Base-by-base conservation (phyloP, 768 basidiomycete genomes). In the Cystobasidiopsis lactophilus region DNA sequence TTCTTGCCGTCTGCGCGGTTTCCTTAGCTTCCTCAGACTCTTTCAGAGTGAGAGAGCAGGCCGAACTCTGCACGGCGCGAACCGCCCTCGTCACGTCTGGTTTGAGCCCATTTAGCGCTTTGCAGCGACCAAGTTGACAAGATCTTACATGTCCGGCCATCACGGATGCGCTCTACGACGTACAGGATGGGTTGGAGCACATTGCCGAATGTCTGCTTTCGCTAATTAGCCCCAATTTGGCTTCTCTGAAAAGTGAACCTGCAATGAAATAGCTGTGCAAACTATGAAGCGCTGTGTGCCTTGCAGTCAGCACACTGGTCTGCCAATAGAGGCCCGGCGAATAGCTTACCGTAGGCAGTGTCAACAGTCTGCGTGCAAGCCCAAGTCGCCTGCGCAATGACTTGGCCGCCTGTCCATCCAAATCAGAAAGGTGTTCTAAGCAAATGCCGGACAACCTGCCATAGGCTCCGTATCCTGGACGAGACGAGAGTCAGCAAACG, bases 111-210 rank as follows among this genome's bases (percentile, higher is more conserved):
- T n/a, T n/a, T n/a, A n/a, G n/a, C n/a, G n/a, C n/a, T n/a, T 35
- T 7, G 16, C 33, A 16, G 33, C 16, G 33, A 35, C 16, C 33
- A 35, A 16, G 9, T 7, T 16, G 33, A 35, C 33, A 7, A 47
- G 24, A 4, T 60, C 33, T 51, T 40, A 53, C 62, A 64, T 26
- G 57, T 59, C 7, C 60, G 54, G 24, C 61, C 60, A 41, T 58
- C 55, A 16, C 58, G 54, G 19, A 58, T 43, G 26, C 58, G 60
- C 33, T 59, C 60, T 31, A 52, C 40, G 26, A n/a, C 29, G 58
- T 64, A 64, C 5, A 64, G 49, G 24, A 64, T 53, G 30, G 63
- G 61, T 31, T 55, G 51, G 47, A 57, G 54, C 41, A 61, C 61
- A 50, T 63, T 55, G 26, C 63, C 61, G 33, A 62, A 62, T 33